These are phyloP conservation scores for Fabrea salina DNA, from an alignment of 169 alveolate species.

Conservation along the genomic window DNA sequence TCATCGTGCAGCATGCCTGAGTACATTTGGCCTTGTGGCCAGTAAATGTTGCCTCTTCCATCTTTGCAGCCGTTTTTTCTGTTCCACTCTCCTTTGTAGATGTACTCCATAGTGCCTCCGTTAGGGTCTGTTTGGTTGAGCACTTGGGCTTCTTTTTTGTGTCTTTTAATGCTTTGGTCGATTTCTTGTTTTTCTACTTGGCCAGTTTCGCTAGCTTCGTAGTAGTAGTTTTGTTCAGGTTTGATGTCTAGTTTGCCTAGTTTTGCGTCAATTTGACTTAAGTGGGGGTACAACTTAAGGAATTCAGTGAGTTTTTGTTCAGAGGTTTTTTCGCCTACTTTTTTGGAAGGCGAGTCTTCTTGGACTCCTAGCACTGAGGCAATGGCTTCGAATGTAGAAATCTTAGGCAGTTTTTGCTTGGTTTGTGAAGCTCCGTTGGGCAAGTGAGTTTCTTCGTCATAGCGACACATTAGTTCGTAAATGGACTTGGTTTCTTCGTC, in stretches of 20 bases:
- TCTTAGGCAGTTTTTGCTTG: neutral
- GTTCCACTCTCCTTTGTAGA: slow-evolving; percentile 30
- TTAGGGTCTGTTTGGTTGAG: neutral
- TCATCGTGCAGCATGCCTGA: slow-evolving; percentile 19
- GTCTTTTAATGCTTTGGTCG: neutral
- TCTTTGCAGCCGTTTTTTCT: neutral
- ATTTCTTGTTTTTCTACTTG: neutral
- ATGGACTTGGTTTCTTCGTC: neutral
- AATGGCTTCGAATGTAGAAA: neutral
- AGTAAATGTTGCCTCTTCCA: slow-evolving; percentile 21
- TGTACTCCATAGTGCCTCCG: slow-evolving; percentile 2
- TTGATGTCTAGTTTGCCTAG: neutral
- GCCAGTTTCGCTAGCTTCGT: neutral
- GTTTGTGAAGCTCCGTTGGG: slow-evolving; percentile 26
- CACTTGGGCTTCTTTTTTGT: slow-evolving; percentile 19
- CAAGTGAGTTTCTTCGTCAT: neutral
- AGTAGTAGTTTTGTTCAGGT: neutral
- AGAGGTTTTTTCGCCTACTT: slow-evolving; percentile 6
- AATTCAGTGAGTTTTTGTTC: neutral
- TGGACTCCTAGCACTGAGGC: slow-evolving; percentile 10
- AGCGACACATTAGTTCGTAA: neutral
- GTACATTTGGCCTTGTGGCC: slow-evolving; percentile 29
- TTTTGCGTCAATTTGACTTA: neutral
- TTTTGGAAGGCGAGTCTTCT: neutral
- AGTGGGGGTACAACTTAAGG: neutral